These are phyloP conservation scores for Cryptococcus sp. DNA, from an alignment of 1,284 basidiomycete species.

Conservation along the genomic window DNA sequence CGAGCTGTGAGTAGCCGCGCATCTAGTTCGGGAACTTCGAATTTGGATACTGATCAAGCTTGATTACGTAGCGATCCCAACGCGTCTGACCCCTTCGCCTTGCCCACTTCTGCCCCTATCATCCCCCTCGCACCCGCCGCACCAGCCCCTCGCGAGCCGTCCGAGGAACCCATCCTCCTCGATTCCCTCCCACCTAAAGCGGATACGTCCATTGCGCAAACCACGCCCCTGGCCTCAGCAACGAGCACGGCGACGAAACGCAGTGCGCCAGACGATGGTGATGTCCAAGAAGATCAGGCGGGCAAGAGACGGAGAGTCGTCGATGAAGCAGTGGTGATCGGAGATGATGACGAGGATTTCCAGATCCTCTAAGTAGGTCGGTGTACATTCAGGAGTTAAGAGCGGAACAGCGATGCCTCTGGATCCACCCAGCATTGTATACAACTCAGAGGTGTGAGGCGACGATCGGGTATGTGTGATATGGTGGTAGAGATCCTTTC, in stretches of 20 bases:
- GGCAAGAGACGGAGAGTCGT: constrained; percentile 26
- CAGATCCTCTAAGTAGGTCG: constrained; percentile 19
- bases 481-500: constrained; percentile 1
- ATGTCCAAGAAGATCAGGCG: constrained; percentile 10
- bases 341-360: constrained; percentile 29
- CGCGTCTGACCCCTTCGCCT: constrained; percentile 11
- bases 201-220: constrained; percentile 3
- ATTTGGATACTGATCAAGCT: neutral
- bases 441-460: neutral
- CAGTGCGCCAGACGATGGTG: constrained; percentile 20
- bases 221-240: constrained; percentile 4
- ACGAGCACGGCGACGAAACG: constrained; percentile 23
- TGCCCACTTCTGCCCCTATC: constrained; percentile 14
- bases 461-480: neutral
- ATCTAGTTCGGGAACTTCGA: neutral
- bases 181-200: constrained; percentile 9
- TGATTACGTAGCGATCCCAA: constrained; percentile 10
- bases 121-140: constrained; percentile 16
- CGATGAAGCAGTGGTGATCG: constrained; percentile 8
- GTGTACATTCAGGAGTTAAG: too few relatives aligned
- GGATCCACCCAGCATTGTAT: too few relatives aligned
- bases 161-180: constrained; percentile 16
- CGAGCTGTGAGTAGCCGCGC: constrained; percentile 63
- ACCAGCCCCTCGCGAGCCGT: constrained; percentile 11
- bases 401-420: too few relatives aligned